phyloP scores from a whole-genome alignment of 2,329 filamentous ascomycete species.

The Colletotrichum acutatum region DNA sequence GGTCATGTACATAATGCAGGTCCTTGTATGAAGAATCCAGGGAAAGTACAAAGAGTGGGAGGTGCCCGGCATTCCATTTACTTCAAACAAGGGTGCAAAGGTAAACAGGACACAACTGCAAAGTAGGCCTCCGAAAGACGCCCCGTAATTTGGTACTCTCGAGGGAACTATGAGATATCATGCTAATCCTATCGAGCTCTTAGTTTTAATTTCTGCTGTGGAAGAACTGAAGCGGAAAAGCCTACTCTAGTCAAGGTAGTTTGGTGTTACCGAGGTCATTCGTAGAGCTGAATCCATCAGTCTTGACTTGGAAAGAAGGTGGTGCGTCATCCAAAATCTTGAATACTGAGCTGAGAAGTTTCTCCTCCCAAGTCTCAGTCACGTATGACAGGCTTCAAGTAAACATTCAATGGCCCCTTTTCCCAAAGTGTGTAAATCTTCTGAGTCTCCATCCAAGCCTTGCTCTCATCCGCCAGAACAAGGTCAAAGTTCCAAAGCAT shows the following conservation, averaged over 20 bases:
- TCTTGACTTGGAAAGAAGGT: too few species aligned
- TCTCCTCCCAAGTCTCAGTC: background rate
- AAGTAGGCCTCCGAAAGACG: background rate
- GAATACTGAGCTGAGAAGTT: background rate
- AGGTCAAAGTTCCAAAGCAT: slow-evolving; percentile 60
- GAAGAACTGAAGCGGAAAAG: too few species aligned
- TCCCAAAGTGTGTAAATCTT: slow-evolving; percentile 23
- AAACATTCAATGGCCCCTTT: slow-evolving; percentile 23
- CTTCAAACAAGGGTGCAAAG: background rate
- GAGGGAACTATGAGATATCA: too few species aligned
- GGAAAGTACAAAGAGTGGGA: background rate
- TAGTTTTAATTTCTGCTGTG: too few species aligned
- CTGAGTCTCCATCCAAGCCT: slow-evolving; percentile 46
- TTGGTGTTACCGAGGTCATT: too few species aligned
- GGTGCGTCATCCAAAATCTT: too few species aligned
- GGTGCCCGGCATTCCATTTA: too few species aligned
- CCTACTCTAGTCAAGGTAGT: too few species aligned
- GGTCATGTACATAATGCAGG: background rate
- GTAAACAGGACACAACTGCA: background rate
- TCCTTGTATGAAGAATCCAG: background rate
- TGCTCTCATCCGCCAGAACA: slow-evolving; percentile 46
- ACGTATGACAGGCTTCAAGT: slow-evolving; percentile 21
- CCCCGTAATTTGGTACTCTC: too few species aligned
- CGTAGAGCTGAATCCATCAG: too few species aligned
- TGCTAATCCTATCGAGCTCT: too few species aligned